phyloP scores from a whole-genome alignment of 2,329 filamentous ascomycete species.

The Xylaria sp. region DNA sequence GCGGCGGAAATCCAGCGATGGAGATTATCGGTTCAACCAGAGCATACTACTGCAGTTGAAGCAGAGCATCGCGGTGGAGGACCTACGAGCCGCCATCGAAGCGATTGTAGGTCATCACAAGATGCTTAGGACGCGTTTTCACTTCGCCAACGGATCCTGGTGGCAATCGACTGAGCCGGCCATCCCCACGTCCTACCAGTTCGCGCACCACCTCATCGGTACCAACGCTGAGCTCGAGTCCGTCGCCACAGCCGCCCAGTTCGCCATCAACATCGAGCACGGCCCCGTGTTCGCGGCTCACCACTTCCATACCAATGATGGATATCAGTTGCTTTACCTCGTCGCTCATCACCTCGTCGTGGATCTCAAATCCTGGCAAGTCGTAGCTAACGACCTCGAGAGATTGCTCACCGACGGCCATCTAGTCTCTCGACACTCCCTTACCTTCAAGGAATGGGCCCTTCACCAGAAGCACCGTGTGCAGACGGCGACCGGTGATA shows the following conservation, averaged over 20 bases:
- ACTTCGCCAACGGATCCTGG: slow-evolving; percentile 48
- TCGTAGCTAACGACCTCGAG: slow-evolving; percentile 57
- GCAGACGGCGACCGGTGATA: slow-evolving; percentile 35
- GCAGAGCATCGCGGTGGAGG: slow-evolving; percentile 47
- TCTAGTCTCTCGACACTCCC: slow-evolving; percentile 50
- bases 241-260: slow-evolving; percentile 50
- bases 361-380: slow-evolving; percentile 57
- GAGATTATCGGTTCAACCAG: slow-evolving; percentile 56
- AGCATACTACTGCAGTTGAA: slow-evolving; percentile 55
- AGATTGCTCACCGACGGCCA: slow-evolving; percentile 53
- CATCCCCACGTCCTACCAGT: slow-evolving; percentile 50
- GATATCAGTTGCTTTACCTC: slow-evolving; percentile 54
- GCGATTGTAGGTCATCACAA: slow-evolving; percentile 56
- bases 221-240: slow-evolving; percentile 49
- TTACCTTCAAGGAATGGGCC: slow-evolving; percentile 57
- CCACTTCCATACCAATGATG: slow-evolving; percentile 53
- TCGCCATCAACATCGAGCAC: slow-evolving; percentile 53
- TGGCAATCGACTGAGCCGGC: slow-evolving; percentile 51
- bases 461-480: slow-evolving; percentile 51
- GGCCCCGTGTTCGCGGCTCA: slow-evolving; percentile 58
- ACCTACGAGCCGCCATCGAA: slow-evolving; percentile 55
- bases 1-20: slow-evolving; percentile 39
- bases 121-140: slow-evolving; percentile 58
- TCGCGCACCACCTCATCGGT: slow-evolving; percentile 49
- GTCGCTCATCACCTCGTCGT: slow-evolving; percentile 59